phyloP scores from a whole-genome alignment of 108 stramenopile species.

The Pseudonitzschia delicatissima region DNA sequence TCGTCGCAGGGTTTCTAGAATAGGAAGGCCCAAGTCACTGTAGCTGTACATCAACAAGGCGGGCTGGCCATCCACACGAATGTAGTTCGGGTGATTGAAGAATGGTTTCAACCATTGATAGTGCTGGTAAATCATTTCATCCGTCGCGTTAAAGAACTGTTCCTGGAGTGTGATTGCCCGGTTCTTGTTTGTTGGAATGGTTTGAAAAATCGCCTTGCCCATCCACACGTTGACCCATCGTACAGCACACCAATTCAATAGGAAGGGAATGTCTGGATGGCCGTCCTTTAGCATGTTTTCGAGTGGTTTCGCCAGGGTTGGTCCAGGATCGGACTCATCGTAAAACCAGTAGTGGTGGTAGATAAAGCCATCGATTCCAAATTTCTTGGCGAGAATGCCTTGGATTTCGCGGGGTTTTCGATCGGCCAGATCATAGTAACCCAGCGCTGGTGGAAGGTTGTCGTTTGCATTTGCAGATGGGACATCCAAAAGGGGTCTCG shows the following conservation, averaged over 20 bases:
- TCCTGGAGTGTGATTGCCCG: slow-evolving; percentile 38
- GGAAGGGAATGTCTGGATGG: slow-evolving; percentile 56
- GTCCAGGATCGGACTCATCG: slow-evolving; percentile 28
- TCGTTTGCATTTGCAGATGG: neutral
- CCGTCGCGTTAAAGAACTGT: slow-evolving; percentile 44
- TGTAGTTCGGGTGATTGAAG: slow-evolving; percentile 63
- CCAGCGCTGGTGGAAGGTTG: slow-evolving; percentile 10
- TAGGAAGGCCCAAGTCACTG: slow-evolving; percentile 20
- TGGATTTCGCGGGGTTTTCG: slow-evolving; percentile 34
- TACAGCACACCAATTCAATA: slow-evolving; percentile 53
- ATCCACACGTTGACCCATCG: slow-evolving; percentile 58
- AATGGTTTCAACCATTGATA: slow-evolving; percentile 61
- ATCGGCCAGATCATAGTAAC: slow-evolving; percentile 57
- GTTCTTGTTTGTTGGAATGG: slow-evolving; percentile 28
- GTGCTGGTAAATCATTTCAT: slow-evolving; percentile 39
- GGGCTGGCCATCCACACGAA: slow-evolving; percentile 38
- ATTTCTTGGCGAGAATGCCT: slow-evolving; percentile 44
- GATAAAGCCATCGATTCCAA: slow-evolving; percentile 65
- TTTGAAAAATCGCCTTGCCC: slow-evolving; percentile 38
- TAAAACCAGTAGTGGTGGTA: slow-evolving; percentile 77
- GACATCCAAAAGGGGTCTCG: slow-evolving; percentile 31
- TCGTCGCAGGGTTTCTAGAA: slow-evolving; percentile 32
- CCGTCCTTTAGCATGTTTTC: slow-evolving; percentile 60
- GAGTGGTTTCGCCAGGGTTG: slow-evolving; percentile 45
- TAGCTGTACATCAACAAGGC: slow-evolving; percentile 52